phyloP scores from a whole-genome alignment of 2,329 filamentous ascomycete genomes.

The Alternaria brassicae region DNA sequence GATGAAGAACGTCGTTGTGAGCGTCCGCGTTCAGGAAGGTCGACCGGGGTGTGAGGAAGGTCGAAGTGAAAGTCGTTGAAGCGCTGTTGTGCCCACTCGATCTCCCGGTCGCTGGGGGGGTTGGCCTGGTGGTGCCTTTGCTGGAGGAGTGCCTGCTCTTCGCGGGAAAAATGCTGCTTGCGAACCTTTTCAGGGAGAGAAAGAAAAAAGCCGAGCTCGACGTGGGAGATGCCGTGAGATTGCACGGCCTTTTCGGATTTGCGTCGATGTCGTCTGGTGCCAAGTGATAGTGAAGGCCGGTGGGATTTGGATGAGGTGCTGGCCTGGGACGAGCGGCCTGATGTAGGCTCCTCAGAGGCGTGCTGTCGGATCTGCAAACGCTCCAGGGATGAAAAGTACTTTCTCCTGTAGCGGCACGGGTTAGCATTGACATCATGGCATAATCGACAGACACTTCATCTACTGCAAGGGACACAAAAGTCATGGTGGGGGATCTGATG shows the following conservation, averaged over 20 bases:
- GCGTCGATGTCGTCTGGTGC: conserved; percentile 40
- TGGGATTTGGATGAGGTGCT: conserved; percentile 28
- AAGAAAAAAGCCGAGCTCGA: conserved; percentile 72
- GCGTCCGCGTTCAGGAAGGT: conserved; percentile 19
- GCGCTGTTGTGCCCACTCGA: conserved; percentile 35
- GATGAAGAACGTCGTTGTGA: conserved; percentile 28
- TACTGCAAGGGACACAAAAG: conserved; percentile 41
- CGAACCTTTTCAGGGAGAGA: conserved; percentile 76
- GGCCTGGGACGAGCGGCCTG: conserved; percentile 35
- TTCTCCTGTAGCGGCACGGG: conserved; percentile 50
- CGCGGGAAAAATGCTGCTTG: conserved; percentile 71
- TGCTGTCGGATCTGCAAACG: conserved; percentile 70
- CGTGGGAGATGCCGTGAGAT: conserved; percentile 54
- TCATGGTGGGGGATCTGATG: conserved; percentile 28
- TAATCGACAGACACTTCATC: conserved; percentile 10
- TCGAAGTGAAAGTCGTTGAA: conserved; percentile 45
- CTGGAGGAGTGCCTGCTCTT: conserved; percentile 71
- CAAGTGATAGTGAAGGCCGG: conserved; percentile 29
- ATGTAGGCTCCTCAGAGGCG: conserved; percentile 35
- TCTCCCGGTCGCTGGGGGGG: conserved; percentile 18
- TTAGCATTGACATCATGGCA: conserved; percentile 35
- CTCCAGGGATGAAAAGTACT: conserved; percentile 79
- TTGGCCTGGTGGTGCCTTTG: conserved; percentile 29
- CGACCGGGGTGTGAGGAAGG: conserved; percentile 24
- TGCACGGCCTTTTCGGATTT: conserved; percentile 42